These are phyloP conservation scores for Tolypocladium sp. DNA, from an alignment of 2,329 filamentous ascomycete species.

Conservation along the genomic window DNA sequence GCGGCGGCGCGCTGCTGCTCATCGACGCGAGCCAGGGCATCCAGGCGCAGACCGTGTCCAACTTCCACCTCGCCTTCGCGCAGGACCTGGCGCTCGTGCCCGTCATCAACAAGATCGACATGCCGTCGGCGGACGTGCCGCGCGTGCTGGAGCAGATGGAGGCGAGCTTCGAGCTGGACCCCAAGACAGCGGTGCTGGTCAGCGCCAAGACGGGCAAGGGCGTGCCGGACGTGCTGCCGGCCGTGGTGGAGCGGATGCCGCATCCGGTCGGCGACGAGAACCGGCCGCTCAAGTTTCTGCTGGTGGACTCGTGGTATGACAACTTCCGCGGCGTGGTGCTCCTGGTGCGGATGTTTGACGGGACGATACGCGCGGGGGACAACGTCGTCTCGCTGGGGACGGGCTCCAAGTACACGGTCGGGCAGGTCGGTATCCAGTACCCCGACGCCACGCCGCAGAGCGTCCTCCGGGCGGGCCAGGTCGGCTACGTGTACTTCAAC, in stretches of 20 bases:
- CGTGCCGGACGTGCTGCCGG: slow-evolving; percentile 72
- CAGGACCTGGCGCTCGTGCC: slow-evolving; percentile 81
- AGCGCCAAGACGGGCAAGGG: slow-evolving; percentile 93
- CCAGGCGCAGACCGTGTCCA: slow-evolving; percentile 95
- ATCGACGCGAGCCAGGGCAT: slow-evolving; percentile 96
- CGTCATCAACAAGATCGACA: slow-evolving; percentile 94
- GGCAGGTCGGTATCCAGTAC: slow-evolving; percentile 95
- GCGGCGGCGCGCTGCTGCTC: slow-evolving; percentile 82
- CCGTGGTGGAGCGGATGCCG: slow-evolving; percentile 78
- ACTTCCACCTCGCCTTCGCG: slow-evolving; percentile 95
- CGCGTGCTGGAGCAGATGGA: slow-evolving; percentile 80
- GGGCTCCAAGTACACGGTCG: slow-evolving; percentile 80
- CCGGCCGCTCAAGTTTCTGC: slow-evolving; percentile 70
- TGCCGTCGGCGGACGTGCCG: slow-evolving; percentile 80
- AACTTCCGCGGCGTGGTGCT: slow-evolving; percentile 90
- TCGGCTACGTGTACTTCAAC: slow-evolving; percentile 95
- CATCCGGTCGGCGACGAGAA: slow-evolving; percentile 63
- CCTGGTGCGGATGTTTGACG: slow-evolving; percentile 85
- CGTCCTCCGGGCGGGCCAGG: slow-evolving; percentile 77
- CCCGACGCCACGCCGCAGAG: slow-evolving; percentile 77
- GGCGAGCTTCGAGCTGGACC: slow-evolving; percentile 79
- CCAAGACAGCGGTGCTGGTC: slow-evolving; percentile 59
- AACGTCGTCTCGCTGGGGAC: slow-evolving; percentile 83
- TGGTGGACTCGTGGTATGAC: slow-evolving; percentile 98
- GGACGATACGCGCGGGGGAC: slow-evolving; percentile 72